Base-by-base conservation (phyloP, 2,329 filamentous ascomycete genomes). In the Exophiala spinifera region DNA sequence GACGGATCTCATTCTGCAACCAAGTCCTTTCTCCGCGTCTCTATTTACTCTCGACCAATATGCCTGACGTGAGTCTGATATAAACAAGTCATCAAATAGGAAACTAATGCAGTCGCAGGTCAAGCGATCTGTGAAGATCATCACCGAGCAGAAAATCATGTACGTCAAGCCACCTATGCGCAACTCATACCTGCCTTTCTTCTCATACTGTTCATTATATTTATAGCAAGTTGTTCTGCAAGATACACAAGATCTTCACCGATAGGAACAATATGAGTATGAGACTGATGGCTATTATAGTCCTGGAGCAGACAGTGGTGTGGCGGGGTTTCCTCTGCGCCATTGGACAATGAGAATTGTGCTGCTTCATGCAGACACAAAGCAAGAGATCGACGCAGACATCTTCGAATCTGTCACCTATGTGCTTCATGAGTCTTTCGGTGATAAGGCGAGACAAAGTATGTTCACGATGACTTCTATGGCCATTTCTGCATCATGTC, bases 351-450 rank as follows among this genome's bases (percentile, higher is more conserved):
- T 97, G 69, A 86, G 88, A 73, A 79, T 99, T 64, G 89, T 83
- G 73, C 73, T 97, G 49, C 72, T 96, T 51, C 59, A 64, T 40
- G 57, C 61, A 17, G 62, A 64, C 28, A 63, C 61, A 25, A 91
- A 96, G 62, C 88, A 95, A 65, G 84, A 89, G 60, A 91, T 91
- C 64, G 88, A 94, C 64, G 91, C 92, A 50, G 89, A 77, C 63
- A 83, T 91, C 72, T 97, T 96, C 76, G 89, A 90, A 69, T 96
- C 95, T 76, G 92, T 88, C 39, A 86, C 86, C 52, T 99, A 96
- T 77, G 88, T 89, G 67, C 82, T 99, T 25, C 94, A 99, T 73
- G 92, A 94, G 31, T 94, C 90, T 46, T 99, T 99, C 72, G 88
- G 86, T 50, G 88, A 91, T 65, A 87, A 79, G 44, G 72, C 89